Evolutionary conservation across 2,329 filamentous ascomycete genomes (phyloP).

Genomic region (Fusarium sp.): DNA sequence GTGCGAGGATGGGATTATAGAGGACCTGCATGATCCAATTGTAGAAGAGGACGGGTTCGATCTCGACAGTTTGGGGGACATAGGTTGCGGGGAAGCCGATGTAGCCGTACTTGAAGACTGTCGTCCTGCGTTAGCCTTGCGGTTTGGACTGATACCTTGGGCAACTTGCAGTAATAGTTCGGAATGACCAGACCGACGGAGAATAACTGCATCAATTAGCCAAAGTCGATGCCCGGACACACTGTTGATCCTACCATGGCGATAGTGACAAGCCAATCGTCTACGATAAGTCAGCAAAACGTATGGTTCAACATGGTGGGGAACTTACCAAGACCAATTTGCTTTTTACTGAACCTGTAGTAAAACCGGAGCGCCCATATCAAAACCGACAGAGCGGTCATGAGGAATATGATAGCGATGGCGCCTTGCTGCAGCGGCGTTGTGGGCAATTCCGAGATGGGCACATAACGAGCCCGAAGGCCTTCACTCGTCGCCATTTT

Average conservation of each 20-base stretch:
- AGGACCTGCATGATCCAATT: conserved; percentile 45
- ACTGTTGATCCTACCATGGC: conserved; percentile 26
- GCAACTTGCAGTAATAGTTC: conserved; percentile 31
- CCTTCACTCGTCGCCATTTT: neutral
- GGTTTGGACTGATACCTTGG: accelerated
- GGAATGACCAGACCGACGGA: conserved; percentile 30
- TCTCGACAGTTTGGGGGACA: conserved; percentile 16
- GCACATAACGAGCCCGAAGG: conserved; percentile 22
- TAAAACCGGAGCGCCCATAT: conserved; percentile 32
- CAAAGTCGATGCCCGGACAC: neutral
- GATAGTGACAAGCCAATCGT: conserved; percentile 32
- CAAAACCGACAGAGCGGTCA: conserved; percentile 29
- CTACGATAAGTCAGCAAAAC: conserved; percentile 7
- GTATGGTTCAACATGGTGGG: neutral
- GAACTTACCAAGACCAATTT: conserved; percentile 34
- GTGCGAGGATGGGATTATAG: conserved; percentile 59
- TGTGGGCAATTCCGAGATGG: conserved; percentile 24
- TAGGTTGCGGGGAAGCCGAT: conserved; percentile 22
- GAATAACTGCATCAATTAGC: conserved; percentile 9
- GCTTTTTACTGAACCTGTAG: conserved; percentile 30
- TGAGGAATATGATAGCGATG: conserved; percentile 34
- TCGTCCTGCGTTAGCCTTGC: neutral
- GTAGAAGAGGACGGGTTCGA: conserved; percentile 35
- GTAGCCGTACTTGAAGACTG: conserved; percentile 37
- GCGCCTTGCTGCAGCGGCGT: conserved; percentile 33